phyloP scores from a whole-genome alignment of 495 filamentous ascomycete genomes.

The Neurospora sp. region DNA sequence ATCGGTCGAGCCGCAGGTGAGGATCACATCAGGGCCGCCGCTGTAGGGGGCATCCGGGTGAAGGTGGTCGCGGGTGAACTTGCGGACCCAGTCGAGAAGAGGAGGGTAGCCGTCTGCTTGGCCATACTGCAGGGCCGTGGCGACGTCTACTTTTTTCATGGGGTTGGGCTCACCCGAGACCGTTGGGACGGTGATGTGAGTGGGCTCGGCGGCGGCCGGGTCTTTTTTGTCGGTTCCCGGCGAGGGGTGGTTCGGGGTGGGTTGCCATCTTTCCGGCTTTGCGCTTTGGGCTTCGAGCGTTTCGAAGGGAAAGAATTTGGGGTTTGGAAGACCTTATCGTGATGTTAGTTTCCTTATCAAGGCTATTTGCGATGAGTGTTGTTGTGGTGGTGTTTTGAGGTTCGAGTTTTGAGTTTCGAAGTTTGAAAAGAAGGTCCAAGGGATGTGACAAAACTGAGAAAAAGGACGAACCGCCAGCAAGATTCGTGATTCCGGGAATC shows the following conservation, averaged over 20 bases:
- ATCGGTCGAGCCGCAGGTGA: constrained; percentile 76
- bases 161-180: constrained; percentile 41
- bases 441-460: not conserved
- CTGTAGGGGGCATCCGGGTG: constrained; percentile 73
- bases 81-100: constrained; percentile 60
- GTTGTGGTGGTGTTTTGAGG: not conserved
- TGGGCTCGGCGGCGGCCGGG: constrained; percentile 18
- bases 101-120: constrained; percentile 66
- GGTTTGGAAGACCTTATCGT: constrained; percentile 60
- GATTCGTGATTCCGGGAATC: constrained; percentile 71
- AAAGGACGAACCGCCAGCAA: constrained; percentile 66
- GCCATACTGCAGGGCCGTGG: constrained; percentile 79
- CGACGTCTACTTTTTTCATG: constrained; percentile 63
- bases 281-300: constrained; percentile 77
- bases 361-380: not conserved
- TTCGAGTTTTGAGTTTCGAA: not conserved
- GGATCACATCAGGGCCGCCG: constrained; percentile 61
- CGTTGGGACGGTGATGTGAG: constrained; percentile 63
- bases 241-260: constrained; percentile 43
- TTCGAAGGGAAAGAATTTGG: constrained; percentile 79
- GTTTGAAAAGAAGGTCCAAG: not conserved
- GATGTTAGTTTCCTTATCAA: not conserved
- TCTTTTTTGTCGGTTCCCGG: constrained; percentile 22
- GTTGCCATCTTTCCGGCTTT: constrained; percentile 60
- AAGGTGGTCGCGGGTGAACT: constrained; percentile 66